Evolutionary conservation across 2,329 filamentous ascomycete species (phyloP), one percentile per base, ranked within the genome.

Genomic region (Coniochaeta pulveracea): DNA sequence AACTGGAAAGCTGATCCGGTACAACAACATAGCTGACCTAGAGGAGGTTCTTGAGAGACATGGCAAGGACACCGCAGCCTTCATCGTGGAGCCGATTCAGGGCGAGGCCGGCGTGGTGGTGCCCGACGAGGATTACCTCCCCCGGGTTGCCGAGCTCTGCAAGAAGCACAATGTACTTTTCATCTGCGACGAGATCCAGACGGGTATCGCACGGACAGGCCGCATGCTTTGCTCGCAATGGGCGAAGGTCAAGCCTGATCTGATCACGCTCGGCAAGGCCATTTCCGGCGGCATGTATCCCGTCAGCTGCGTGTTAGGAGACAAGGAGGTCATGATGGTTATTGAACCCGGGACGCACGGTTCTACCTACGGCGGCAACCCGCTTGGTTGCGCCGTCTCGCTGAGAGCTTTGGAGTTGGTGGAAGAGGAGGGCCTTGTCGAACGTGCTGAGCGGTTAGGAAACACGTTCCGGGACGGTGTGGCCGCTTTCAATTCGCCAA

Each of bases 221-320:
- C 84, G 82, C 51, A 82, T 98, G 65, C 76, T 98, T 35, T 94
- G 86, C 69, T 81, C 84, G 50, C 77, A 98, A 61, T 96, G 91
- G 88, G 80, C 84, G 36, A 83, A 80, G 46, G 86, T 98, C 66
- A 93, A 89, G 66, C 91, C 89, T 24, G 91, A 98, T 55, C 72
- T 98, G 50, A 81, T 98, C 16, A 80, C 93, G 30, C 76, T 98
- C 21, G 91, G 91, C 52, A 98, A 98, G 66, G 91, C 91, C 46
- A 94, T 98, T 55, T 94, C 86, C 21, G 91, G 91, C 42, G 91
- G 91, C 57, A 91, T 96, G 81, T 98, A 98, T 62, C 91, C 91
- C n/a, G 91, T 98, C 37, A 94, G 86, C 40, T 86, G 80, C 48
- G 88, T 98, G 31, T 69, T 98, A 34, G 80, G 82, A 40, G 78